Evolutionary conservation across 768 basidiomycete genomes (phyloP).

Genomic region (Auricularia heimuer): DNA sequence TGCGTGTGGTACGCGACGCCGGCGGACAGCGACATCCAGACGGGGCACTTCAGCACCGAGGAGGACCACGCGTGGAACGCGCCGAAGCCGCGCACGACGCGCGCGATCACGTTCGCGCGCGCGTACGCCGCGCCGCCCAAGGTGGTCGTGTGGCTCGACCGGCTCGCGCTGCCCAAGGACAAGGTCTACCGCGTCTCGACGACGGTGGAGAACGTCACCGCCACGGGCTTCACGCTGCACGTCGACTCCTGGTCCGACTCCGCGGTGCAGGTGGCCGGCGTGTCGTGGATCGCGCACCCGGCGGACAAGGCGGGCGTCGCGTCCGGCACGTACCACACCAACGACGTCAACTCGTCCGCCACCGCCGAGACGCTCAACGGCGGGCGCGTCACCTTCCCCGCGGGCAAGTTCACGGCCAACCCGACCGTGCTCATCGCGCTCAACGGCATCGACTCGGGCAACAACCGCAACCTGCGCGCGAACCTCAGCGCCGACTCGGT

Average conservation of each 20-base stretch:
- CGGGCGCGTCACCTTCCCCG: background rate
- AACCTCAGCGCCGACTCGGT: background rate
- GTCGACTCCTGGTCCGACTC: constrained; percentile 10
- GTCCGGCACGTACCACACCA: constrained; percentile 5
- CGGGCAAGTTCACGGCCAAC: background rate
- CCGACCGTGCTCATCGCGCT: constrained; percentile 7
- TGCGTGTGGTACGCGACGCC: background rate
- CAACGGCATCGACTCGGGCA: constrained; percentile 7
- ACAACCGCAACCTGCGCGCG: background rate
- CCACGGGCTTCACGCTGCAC: constrained; percentile 8
- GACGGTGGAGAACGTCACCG: constrained; percentile 1
- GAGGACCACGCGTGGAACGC: constrained; percentile 8
- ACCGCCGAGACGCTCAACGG: background rate
- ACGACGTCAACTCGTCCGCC: constrained; percentile 2
- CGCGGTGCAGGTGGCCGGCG: constrained; percentile 1
- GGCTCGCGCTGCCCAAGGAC: constrained; percentile 1
- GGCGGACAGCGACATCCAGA: constrained; percentile 1
- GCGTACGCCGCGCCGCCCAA: constrained; percentile 8
- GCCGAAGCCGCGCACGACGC: constrained; percentile 4
- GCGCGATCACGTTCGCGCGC: constrained; percentile 5
- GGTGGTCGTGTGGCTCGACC: constrained; percentile 2
- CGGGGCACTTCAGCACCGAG: constrained; percentile 5
- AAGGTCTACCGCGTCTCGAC: constrained; percentile 2
- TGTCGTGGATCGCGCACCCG: constrained; percentile 9
- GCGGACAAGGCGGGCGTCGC: constrained; percentile 5